Base-by-base conservation (phyloP, 2,329 filamentous ascomycete species). In the Juglanconis oblonga region DNA sequence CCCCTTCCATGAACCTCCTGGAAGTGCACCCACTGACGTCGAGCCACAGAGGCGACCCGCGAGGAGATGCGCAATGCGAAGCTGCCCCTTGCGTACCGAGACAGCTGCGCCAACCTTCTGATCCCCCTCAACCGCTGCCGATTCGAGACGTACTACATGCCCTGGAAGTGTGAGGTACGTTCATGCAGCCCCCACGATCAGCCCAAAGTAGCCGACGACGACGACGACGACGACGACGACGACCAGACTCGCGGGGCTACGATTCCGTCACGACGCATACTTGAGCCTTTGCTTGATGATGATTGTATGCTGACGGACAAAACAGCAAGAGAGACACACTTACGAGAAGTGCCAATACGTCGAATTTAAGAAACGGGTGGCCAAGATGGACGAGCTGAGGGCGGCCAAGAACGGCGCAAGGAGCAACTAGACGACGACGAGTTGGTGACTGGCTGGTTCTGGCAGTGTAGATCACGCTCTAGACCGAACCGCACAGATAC, bases 291-390 rank as follows among this genome's bases (percentile, higher is more conserved):
- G 40, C 33, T n/a, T 31, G 14, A 31, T 17, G 49, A 33, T 17
- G 49, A 33, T 42, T 42, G 35, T 38, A 13, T 6, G 58, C 61
- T 57, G 52, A 59, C 38, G 52, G 42, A 47, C 4, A 36, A 42
- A 60, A 62, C 73, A 98, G 95, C 87, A 92, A 76, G 95, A 99
- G 83, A 85, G 95, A 81, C 95, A 99, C 79, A 89, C 88, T 72
- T 99, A 99, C 83, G 95, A 99, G 76, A 98, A 98, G 77, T 99
- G 95, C 86, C 95, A 99, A 73, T 99, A 99, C 78, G 90, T 90
- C 66, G 95, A 98, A 76, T 99, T 99, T 84, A 97, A 97, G 87
- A 92, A 94, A 84, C 88, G 95, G 61, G 95, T 99, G 66, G 91
- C 90, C 72, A 98, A 97, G 87, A 99, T 99, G 95, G 87, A 98